A percentile compares a stretch with the other conserved stretches of the same genome.
These are phyloP conservation scores for Tetracladium maxilliforme DNA, from an alignment of 2,329 filamentous ascomycete species.

Conservation along the genomic window DNA sequence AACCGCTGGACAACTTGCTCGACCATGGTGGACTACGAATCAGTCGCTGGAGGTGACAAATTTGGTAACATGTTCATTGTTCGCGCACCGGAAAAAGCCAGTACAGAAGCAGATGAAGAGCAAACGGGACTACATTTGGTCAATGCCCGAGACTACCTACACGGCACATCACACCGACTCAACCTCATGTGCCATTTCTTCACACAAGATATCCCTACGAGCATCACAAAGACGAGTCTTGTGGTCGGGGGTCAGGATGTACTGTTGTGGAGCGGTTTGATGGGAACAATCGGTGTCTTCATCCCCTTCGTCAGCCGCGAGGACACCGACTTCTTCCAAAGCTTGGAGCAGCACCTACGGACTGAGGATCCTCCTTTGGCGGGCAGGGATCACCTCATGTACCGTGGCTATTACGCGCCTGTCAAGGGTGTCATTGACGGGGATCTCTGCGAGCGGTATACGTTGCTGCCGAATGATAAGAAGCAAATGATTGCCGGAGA, in stretches of 20 bases:
- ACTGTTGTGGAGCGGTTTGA: constrained; percentile 83
- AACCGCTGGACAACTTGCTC: constrained; percentile 83
- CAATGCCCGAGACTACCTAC: constrained; percentile 79
- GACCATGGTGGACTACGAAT: constrained; percentile 96
- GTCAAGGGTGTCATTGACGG: constrained; percentile 96
- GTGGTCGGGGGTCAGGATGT: constrained; percentile 87
- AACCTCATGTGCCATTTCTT: constrained; percentile 81
- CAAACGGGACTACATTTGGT: constrained; percentile 81
- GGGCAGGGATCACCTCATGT: constrained; percentile 90
- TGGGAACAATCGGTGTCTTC: constrained; percentile 86
- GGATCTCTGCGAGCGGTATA: constrained; percentile 86
- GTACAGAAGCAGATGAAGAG: constrained; percentile 82
- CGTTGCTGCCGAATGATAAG: constrained; percentile 70
- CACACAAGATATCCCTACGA: constrained; percentile 82
- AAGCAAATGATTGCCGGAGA: constrained; percentile 93
- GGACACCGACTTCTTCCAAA: constrained; percentile 96
- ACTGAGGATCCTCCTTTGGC: constrained; percentile 77
- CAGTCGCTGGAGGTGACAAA: constrained; percentile 86
- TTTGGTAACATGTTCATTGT: constrained; percentile 95
- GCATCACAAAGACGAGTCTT: constrained; percentile 75
- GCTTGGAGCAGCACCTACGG: constrained; percentile 75
- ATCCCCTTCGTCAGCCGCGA: constrained; percentile 86
- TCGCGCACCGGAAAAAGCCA: constrained; percentile 72
- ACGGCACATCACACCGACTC: constrained; percentile 74
- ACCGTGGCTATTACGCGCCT: constrained; percentile 87